Evolutionary conservation across 140 eudicot genomes (phyloP).

Genomic region (Anethum foeniculum): DNA sequence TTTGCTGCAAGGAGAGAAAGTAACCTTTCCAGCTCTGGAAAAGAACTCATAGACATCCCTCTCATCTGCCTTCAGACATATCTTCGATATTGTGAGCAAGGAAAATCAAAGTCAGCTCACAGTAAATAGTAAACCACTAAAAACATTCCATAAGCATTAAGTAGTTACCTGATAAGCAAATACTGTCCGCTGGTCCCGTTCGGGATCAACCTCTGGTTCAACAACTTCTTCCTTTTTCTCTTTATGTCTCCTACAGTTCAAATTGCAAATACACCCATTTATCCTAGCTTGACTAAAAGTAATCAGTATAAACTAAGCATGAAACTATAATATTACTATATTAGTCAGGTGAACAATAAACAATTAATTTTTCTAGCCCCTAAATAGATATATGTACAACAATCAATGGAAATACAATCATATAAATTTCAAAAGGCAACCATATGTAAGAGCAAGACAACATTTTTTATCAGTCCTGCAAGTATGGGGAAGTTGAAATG

Average conservation of each 20-base stretch:
- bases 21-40: conserved; percentile 89
- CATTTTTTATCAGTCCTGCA: conserved; percentile 26
- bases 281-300: conserved; percentile 3
- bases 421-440: conserved; percentile 26
- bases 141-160: background rate
- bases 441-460: conserved; percentile 3
- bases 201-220: conserved; percentile 87
- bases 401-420: background rate
- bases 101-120: background rate
- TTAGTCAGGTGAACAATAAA: background rate
- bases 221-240: conserved; percentile 65
- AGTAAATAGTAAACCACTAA: background rate
- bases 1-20: background rate
- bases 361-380: background rate
- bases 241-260: conserved; percentile 58
- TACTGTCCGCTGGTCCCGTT: conserved; percentile 89
- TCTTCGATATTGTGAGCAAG: conserved; percentile 25
- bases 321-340: background rate
- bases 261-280: conserved; percentile 11
- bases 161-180: conserved; percentile 84
- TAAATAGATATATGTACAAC: background rate
- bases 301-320: background rate
- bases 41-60: conserved; percentile 81
- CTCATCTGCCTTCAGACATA: conserved; percentile 77
- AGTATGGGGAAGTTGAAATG: conserved; percentile 25